phyloP scores from a whole-genome alignment of 768 basidiomycete genomes.

The Leccinellum albellum region DNA sequence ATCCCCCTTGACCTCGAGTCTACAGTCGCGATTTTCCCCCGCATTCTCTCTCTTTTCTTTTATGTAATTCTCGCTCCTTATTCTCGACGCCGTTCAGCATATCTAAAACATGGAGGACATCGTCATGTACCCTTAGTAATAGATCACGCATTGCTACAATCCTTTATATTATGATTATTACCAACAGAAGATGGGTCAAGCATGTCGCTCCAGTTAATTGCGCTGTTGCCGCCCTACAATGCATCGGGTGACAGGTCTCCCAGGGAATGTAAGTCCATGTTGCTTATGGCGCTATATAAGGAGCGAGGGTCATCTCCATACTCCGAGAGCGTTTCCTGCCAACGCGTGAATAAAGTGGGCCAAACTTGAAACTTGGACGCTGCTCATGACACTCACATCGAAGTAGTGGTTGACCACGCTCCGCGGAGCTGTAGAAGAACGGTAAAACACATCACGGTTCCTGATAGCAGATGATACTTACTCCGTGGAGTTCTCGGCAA shows the following conservation, averaged over 20 bases:
- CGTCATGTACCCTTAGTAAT: conserved; percentile 34
- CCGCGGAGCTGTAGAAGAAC: conserved; percentile 61
- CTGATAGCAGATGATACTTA: conserved; percentile 37
- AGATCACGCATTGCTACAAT: conserved; percentile 35
- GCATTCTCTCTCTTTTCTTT: conserved; percentile 6
- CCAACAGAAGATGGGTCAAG: background rate
- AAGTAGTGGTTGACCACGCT: conserved; percentile 90
- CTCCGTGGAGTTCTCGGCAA: conserved; percentile 93
- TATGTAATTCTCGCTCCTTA: conserved; percentile 12
- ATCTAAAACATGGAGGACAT: conserved; percentile 36
- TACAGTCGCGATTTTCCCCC: background rate
- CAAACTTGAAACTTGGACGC: background rate
- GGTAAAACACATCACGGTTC: background rate
- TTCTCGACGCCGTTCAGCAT: conserved; percentile 17
- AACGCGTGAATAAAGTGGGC: background rate
- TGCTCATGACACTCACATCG: conserved; percentile 54
- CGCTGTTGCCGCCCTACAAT: conserved; percentile 34
- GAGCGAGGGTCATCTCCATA: conserved; percentile 69
- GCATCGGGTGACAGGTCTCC: conserved; percentile 74
- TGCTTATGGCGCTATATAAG: conserved; percentile 56
- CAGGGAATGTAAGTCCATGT: conserved; percentile 51
- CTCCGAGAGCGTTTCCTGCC: conserved; percentile 74
- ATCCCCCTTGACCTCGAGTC: conserved; percentile 6
- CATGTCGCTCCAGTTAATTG: background rate
- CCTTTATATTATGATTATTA: conserved; percentile 28